A percentile compares a stretch with the other conserved stretches of the same genome.
phyloP scores from a whole-genome alignment of 192 early-diverging fungal genomes.

The Allomyces macrogynus region DNA sequence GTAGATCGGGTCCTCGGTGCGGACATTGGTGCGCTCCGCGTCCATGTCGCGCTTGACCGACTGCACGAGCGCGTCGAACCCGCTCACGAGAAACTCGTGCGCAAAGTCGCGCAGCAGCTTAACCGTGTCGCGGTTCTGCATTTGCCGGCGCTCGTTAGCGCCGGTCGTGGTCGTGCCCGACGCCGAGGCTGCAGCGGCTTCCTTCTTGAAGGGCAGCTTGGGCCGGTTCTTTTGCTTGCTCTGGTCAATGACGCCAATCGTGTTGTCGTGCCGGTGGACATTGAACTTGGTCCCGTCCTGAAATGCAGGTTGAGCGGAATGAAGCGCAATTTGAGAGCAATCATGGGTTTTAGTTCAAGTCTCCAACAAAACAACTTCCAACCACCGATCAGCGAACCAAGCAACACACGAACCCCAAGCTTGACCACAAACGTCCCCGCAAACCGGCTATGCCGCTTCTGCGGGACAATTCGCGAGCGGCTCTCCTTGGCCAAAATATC shows the following conservation, averaged over 20 bases:
- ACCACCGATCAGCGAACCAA: too few relatives aligned
- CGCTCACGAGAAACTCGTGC: constrained; percentile 4
- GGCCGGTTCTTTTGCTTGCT: neutral
- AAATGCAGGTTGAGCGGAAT: too few relatives aligned
- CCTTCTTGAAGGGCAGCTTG: neutral
- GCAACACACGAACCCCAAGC: neutral
- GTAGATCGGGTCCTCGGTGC: constrained; percentile 2
- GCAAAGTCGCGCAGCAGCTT: neutral
- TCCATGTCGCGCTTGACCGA: constrained; percentile 8
- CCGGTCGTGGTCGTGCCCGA: neutral
- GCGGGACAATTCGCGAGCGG: neutral
- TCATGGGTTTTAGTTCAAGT: too few relatives aligned
- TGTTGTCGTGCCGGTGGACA: neutral
- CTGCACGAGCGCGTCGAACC: constrained; percentile 3
- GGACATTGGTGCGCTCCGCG: constrained; percentile 4
- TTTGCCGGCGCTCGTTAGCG: neutral
- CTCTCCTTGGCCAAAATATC: neutral
- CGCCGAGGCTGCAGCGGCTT: too few relatives aligned
- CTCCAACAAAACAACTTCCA: too few relatives aligned
- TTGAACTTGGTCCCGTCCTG: too few relatives aligned
- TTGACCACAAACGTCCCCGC: neutral
- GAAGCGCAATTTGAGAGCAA: too few relatives aligned
- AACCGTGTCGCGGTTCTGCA: neutral
- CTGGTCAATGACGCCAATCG: neutral
- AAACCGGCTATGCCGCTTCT: neutral